Percentiles rank a stretch among this genome's conserved stretches.
These are phyloP conservation scores for Lasiosphaeriaceae sp. DNA, from an alignment of 495 filamentous ascomycete genomes.

Conservation along the genomic window DNA sequence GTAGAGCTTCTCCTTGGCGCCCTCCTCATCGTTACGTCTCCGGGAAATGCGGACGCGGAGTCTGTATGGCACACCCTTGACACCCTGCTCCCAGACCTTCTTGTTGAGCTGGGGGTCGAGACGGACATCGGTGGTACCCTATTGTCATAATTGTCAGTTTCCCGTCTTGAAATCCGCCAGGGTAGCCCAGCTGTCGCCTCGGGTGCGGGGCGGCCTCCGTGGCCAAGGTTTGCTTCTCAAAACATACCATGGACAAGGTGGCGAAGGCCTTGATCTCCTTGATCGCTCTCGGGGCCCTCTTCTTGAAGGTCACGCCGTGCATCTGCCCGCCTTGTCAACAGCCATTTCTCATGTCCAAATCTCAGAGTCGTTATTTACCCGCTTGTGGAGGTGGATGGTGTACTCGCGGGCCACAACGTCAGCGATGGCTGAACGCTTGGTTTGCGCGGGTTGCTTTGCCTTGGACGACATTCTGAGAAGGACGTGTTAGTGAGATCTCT, in stretches of 20 bases:
- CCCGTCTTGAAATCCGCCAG: neutral
- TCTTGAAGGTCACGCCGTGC: conserved; percentile 98
- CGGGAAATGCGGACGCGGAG: conserved; percentile 96
- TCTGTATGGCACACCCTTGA: conserved; percentile 97
- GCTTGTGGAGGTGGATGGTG: conserved; percentile 99
- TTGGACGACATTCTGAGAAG: conserved; percentile 65
- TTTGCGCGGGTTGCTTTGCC: conserved; percentile 67
- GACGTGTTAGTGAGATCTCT: conserved; percentile 8
- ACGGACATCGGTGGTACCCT: conserved; percentile 98
- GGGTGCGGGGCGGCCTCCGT: too few species aligned
- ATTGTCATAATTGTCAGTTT: conserved; percentile 10
- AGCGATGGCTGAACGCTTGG: conserved; percentile 84
- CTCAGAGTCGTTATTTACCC: conserved; percentile 61
- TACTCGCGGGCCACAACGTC: conserved; percentile 99
- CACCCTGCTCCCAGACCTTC: conserved; percentile 99
- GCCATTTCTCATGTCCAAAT: neutral
- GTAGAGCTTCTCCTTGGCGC: conserved; percentile 97
- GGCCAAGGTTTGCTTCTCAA: neutral
- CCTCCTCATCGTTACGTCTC: conserved; percentile 99
- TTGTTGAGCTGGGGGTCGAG: conserved; percentile 98
- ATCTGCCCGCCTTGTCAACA: conserved; percentile 53
- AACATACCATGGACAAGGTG: conserved; percentile 88
- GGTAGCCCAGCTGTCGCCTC: too few species aligned
- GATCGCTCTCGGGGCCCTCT: conserved; percentile 95
- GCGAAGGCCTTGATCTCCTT: conserved; percentile 98